A percentile compares a stretch with the other conserved stretches of the same genome.
phyloP scores from a whole-genome alignment of 208 protist genomes.

The Acanthamoeba sp. region DNA sequence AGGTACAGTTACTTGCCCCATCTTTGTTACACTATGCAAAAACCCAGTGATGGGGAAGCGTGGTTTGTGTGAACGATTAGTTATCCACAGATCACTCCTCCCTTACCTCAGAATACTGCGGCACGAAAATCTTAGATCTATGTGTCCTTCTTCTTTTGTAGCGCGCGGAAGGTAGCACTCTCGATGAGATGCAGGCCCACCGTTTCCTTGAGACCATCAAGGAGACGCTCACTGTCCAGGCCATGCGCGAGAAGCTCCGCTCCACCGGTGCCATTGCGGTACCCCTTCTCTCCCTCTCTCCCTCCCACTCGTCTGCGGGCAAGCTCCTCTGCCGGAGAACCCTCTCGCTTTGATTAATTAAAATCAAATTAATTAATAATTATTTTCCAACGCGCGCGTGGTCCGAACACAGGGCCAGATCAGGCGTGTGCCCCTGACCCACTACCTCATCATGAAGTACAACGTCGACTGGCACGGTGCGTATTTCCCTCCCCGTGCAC shows the following conservation, averaged over 20 bases:
- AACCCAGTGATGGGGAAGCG: no score
- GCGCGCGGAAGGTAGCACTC: neutral
- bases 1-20: no score
- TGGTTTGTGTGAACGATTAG: no score
- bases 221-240: constrained; percentile 39
- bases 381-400: no score
- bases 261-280: neutral
- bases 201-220: constrained; percentile 61
- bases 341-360: neutral
- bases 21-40: no score
- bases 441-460: constrained; percentile 66
- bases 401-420: neutral
- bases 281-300: neutral
- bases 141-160: no score
- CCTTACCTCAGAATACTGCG: no score
- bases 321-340: no score
- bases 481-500: neutral
- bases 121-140: no score
- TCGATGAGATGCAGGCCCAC: constrained; percentile 67
- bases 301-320: no score
- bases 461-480: constrained; percentile 36
- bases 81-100: no score
- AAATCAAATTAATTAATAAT: no score
- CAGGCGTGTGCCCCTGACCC: constrained; percentile 20
- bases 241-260: constrained; percentile 44